phyloP scores from a whole-genome alignment of 1,284 basidiomycete species.

The Fistulina hepatica region DNA sequence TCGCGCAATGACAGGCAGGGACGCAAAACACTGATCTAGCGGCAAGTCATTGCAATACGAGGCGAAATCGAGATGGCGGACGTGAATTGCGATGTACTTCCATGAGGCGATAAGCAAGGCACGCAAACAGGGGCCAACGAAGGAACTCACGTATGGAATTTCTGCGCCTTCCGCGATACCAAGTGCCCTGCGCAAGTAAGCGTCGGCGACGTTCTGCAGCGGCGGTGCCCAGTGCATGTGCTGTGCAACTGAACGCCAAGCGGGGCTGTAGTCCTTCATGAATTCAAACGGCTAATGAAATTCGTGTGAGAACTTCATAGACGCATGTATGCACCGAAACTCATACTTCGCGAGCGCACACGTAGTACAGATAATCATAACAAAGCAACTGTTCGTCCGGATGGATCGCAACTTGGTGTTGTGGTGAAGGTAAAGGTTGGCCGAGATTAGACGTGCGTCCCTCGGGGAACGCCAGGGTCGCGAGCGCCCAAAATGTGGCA shows the following conservation, averaged over 20 bases:
- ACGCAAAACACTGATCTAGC: constrained; percentile 11
- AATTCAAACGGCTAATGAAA: constrained; percentile 27
- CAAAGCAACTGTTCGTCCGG: constrained; percentile 45
- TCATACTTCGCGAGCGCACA: constrained; percentile 21
- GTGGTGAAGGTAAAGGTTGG: constrained; percentile 24
- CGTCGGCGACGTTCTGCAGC: constrained; percentile 28
- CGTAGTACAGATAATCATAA: constrained; percentile 45
- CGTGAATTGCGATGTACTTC: constrained; percentile 13
- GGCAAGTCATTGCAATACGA: constrained; percentile 7
- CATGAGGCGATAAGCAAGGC: neutral
- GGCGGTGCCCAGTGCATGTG: constrained; percentile 35
- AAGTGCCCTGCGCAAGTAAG: constrained; percentile 33
- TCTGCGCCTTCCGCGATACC: constrained; percentile 24
- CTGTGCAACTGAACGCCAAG: constrained; percentile 37
- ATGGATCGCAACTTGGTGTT: constrained; percentile 25
- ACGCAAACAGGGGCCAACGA: neutral
- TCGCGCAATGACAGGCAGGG: constrained; percentile 43
- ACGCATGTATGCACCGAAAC: neutral
- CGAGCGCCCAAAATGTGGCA: constrained; percentile 36
- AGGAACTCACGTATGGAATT: constrained; percentile 25
- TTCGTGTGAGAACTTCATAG: neutral
- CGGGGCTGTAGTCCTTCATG: constrained; percentile 35
- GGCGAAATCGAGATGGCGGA: constrained; percentile 11
- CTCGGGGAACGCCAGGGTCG: constrained; percentile 33
- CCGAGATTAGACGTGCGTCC: constrained; percentile 25